Evolutionary conservation across 768 basidiomycete genomes (phyloP).

Genomic region (Trichaptum fuscoviolaceum): DNA sequence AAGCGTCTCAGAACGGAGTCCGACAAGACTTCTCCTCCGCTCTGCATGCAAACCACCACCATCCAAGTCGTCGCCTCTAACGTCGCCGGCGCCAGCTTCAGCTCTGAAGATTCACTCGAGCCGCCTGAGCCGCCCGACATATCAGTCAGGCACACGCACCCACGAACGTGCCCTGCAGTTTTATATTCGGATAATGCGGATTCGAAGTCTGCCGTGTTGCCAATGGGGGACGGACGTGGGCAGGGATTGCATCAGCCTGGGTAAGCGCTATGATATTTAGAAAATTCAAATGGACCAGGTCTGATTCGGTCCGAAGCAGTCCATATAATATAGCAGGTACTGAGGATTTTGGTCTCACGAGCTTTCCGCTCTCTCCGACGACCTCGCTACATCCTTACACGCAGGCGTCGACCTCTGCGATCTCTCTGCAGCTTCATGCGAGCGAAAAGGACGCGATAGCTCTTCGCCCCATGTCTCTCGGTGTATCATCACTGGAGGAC

Average conservation of each 20-base stretch:
- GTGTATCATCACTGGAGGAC: background rate
- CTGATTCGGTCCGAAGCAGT: background rate
- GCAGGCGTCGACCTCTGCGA: background rate
- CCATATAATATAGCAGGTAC: background rate
- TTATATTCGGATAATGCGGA: background rate
- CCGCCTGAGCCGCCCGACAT: background rate
- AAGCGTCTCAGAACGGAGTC: background rate
- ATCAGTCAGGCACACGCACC: background rate
- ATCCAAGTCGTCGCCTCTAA: background rate
- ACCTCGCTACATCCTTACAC: background rate
- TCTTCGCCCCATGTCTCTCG: background rate
- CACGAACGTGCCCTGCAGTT: background rate
- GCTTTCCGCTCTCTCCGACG: background rate
- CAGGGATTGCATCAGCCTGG: background rate
- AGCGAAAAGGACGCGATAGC: background rate
- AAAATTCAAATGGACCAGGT: background rate
- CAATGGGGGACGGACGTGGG: background rate
- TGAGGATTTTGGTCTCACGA: background rate
- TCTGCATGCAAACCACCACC: background rate
- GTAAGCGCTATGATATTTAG: background rate
- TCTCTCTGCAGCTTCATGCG: background rate
- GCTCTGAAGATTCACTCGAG: background rate
- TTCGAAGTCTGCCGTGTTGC: background rate
- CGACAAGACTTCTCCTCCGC: background rate
- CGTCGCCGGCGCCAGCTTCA: background rate